Percentiles rank a stretch among this genome's conserved stretches.
These are phyloP conservation scores for Microcera coccophila DNA, from an alignment of 2,329 filamentous ascomycete genomes.

Conservation along the genomic window DNA sequence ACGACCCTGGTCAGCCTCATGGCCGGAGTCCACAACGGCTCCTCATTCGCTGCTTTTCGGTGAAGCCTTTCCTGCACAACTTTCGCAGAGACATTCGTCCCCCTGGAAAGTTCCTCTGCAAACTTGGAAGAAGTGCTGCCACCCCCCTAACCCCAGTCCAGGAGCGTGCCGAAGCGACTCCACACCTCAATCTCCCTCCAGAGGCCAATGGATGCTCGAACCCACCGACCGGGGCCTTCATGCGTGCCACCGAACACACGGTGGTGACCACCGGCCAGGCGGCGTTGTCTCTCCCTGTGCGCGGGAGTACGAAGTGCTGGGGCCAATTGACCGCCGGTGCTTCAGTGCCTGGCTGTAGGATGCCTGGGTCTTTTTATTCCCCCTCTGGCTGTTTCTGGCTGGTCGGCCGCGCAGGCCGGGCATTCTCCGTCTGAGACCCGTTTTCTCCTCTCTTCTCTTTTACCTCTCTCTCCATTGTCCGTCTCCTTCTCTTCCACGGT, in stretches of 20 bases:
- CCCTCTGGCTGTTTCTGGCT: too few species aligned
- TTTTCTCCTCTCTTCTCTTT: constrained; percentile 21
- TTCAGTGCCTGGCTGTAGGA: not conserved
- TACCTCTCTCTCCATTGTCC: constrained; percentile 32
- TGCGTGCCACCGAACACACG: too few species aligned
- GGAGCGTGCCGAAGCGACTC: not conserved
- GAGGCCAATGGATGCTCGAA: not conserved
- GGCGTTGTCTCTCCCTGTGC: not conserved
- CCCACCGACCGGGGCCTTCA: not conserved
- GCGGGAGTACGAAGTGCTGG: not conserved
- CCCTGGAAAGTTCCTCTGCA: too few species aligned
- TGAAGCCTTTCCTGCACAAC: not conserved
- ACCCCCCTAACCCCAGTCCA: not conserved
- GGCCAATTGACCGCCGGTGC: not conserved
- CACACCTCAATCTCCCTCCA: not conserved
- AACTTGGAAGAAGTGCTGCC: not conserved
- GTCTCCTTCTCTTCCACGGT: constrained; percentile 29
- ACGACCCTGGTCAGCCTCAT: not conserved
- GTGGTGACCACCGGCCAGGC: not conserved
- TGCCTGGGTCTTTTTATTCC: too few species aligned
- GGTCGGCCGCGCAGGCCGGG: not conserved
- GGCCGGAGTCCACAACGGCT: not conserved
- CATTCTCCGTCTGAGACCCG: constrained; percentile 7
- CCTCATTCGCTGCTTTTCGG: not conserved
- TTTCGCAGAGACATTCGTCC: not conserved